Evolutionary conservation across 768 basidiomycete genomes (phyloP), one percentile per base, ranked within the genome.

Genomic region (Agrocybe pediades): DNA sequence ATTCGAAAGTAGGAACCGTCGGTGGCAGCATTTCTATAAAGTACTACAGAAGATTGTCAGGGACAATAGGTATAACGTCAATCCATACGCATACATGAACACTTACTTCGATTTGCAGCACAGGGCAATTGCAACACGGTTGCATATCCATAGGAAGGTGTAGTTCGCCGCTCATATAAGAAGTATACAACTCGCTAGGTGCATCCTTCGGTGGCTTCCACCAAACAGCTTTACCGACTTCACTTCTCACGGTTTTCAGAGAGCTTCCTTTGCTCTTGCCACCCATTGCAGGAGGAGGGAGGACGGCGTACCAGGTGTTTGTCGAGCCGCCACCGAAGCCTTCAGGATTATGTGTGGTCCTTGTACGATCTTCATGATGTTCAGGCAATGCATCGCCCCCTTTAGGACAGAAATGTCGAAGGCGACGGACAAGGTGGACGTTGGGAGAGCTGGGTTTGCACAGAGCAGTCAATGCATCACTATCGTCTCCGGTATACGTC

Each of bases 381-480:
- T 23, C 11, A 23, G 23, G 30, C 16, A 30, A 27, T 54, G 24
- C n/a, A 20, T 45, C 39, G 17, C 24, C 21, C 3, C 42, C 49
- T 7, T 17, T 33, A 2, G 20, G n/a, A n/a, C 20, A 19, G 24
- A 55, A 43, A 36, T 60, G 60, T n/a, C 49, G 49, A 5, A 65
- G 30, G 6, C 46, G 36, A 1, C 61, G 55, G 7, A 49, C 25
- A 16, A 66, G 57, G 20, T 56, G 58, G 11, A 65, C 48, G 11
- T 42, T 21, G 1, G 54, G 54, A 9, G 53, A 20, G 19, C 55
- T 53, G 2, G 62, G 54, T 6, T 42, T 49, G 16, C 55, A 48
- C 17, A 68, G 56, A 2, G 55, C 25, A 17, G 57, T 53, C 3
- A 65, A 53, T 7, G 56, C 58, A 23, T 63, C 55, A 9, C 46